A percentile compares a stretch with the other conserved stretches of the same genome.
phyloP scores from a whole-genome alignment of 2,329 filamentous ascomycete species.

The Sporothrix euskadiensis region DNA sequence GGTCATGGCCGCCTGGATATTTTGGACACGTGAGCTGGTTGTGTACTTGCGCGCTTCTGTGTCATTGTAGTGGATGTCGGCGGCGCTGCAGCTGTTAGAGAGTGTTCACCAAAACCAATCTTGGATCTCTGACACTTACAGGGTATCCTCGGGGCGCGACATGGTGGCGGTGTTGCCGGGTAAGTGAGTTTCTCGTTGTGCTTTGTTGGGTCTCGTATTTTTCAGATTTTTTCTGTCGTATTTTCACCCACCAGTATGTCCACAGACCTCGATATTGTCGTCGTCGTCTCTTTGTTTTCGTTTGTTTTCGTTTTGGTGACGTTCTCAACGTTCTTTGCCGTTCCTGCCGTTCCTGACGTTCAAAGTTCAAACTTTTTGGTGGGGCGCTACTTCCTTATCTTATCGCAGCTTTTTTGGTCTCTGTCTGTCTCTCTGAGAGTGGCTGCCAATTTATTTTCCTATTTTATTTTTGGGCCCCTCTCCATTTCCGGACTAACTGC shows the following conservation, averaged over 20 bases:
- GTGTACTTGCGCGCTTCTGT: conserved; percentile 96
- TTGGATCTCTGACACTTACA: conserved; percentile 57
- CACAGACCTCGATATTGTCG: not conserved
- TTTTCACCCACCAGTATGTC: not conserved
- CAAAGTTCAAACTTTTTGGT: conserved; percentile 28
- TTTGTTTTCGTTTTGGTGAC: not conserved
- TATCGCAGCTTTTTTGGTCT: conserved; percentile 22
- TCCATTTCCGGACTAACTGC: conserved; percentile 22
- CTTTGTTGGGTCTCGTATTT: not conserved
- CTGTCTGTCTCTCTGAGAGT: too few species aligned
- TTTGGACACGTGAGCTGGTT: conserved; percentile 90
- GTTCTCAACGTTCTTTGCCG: not conserved
- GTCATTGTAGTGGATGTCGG: conserved; percentile 98
- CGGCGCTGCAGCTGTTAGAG: conserved; percentile 59
- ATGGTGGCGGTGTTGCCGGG: conserved; percentile 50
- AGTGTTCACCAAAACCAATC: conserved; percentile 23
- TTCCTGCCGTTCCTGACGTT: not conserved
- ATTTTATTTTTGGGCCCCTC: not conserved
- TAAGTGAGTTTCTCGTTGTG: not conserved
- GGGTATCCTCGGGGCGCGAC: conserved; percentile 94
- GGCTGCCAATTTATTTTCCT: not conserved
- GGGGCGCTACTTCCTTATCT: conserved; percentile 28
- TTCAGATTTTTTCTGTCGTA: not conserved
- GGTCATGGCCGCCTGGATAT: conserved; percentile 94
- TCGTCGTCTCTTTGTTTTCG: not conserved